A percentile compares a stretch with the other conserved stretches of the same genome.
Evolutionary conservation across 1,139 yeast species (phyloP).

Genomic region (Insectozyma bohioensis): DNA sequence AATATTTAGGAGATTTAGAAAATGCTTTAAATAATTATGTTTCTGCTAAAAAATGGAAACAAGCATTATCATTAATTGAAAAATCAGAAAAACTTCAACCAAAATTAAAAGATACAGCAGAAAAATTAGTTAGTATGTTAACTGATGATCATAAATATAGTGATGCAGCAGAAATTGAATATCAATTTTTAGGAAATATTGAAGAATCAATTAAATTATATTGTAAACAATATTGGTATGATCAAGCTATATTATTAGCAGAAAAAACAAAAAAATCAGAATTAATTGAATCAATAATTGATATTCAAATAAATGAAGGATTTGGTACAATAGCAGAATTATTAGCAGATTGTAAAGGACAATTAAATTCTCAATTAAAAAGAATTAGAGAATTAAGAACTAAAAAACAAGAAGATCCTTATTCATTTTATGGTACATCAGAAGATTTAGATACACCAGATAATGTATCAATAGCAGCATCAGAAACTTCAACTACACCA

Average conservation of each 20-base stretch:
- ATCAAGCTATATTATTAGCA: slow-evolving; percentile 72
- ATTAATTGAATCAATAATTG: slow-evolving; percentile 59
- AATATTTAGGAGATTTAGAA: slow-evolving; percentile 55
- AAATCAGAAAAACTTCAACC: slow-evolving; percentile 35
- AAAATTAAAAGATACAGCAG: slow-evolving; percentile 46
- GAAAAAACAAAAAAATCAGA: slow-evolving; percentile 40
- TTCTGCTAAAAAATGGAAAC: slow-evolving; percentile 77
- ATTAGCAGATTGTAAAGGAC: slow-evolving; percentile 87
- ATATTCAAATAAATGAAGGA: slow-evolving; percentile 78
- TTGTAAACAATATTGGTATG: slow-evolving; percentile 76
- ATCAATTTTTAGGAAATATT: slow-evolving; percentile 57
- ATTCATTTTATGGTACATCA: slow-evolving; percentile 68
- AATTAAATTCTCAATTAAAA: slow-evolving; percentile 75
- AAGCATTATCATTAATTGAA: slow-evolving; percentile 66
- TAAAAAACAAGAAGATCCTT: slow-evolving; percentile 83
- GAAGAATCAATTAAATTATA: slow-evolving; percentile 64
- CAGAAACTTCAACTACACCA: slow-evolving; percentile 89
- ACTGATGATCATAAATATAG: slow-evolving; percentile 70
- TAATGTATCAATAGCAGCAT: slow-evolving; percentile 91
- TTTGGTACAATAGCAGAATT: slow-evolving; percentile 86
- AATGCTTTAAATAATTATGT: slow-evolving; percentile 72
- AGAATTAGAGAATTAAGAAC: slow-evolving; percentile 82
- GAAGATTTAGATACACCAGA: slow-evolving; percentile 82
- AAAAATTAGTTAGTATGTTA: slow-evolving; percentile 57
- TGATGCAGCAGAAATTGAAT: slow-evolving; percentile 82